Evolutionary conservation across 1,284 basidiomycete species (phyloP).

Genomic region (Pseudozyma flocculosa): DNA sequence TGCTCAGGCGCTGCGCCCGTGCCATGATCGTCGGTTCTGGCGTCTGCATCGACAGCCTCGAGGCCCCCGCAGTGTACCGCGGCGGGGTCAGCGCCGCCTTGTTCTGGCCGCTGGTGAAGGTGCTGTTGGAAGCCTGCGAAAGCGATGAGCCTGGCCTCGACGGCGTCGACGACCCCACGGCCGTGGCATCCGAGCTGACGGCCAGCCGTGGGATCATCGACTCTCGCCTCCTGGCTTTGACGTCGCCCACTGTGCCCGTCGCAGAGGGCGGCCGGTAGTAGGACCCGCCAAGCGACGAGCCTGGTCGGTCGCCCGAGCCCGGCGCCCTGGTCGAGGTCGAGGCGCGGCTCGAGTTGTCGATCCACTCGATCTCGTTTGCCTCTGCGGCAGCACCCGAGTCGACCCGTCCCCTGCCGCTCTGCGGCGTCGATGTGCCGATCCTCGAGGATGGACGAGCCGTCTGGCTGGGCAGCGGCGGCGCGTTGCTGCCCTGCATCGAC

Average conservation of each 20-base stretch:
- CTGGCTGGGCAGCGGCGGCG: not conserved
- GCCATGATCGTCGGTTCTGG: conserved; percentile 50
- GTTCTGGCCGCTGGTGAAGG: not conserved
- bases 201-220: conserved; percentile 40
- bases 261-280: conserved; percentile 44
- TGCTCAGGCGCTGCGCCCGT: conserved; percentile 39
- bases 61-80: conserved; percentile 22
- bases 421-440: too few species aligned
- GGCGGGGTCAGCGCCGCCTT: conserved; percentile 10
- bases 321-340: too few species aligned
- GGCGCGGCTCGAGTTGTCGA: too few species aligned
- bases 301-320: conserved; percentile 6
- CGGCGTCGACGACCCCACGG: conserved; percentile 8
- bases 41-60: conserved; percentile 47
- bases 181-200: conserved; percentile 11
- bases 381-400: too few species aligned
- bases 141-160: conserved; percentile 41
- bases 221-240: conserved; percentile 26
- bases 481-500: too few species aligned
- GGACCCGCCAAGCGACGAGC: conserved; percentile 24
- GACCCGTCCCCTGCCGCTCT: too few species aligned
- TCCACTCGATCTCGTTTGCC: too few species aligned
- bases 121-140: conserved; percentile 31
- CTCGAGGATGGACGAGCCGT: not conserved
- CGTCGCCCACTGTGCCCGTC: conserved; percentile 27